A percentile compares a stretch with the other conserved stretches of the same genome.
These are phyloP conservation scores for Penstemon barbatus DNA, from an alignment of 257 asterid genomes.

Conservation along the genomic window DNA sequence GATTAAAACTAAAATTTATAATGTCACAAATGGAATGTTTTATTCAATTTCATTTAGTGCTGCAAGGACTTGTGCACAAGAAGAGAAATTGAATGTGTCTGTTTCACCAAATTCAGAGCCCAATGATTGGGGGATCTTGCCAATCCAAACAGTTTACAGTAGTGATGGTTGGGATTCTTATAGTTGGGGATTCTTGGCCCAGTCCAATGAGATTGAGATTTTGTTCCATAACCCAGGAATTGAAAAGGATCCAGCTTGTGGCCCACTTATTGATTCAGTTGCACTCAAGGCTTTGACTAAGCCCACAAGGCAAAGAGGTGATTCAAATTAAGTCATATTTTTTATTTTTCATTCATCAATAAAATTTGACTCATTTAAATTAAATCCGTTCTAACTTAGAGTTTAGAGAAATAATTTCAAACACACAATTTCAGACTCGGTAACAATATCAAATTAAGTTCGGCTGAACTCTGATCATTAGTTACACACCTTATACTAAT, in stretches of 20 bases:
- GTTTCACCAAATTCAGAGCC: slow-evolving; percentile 45
- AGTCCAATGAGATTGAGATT: slow-evolving; percentile 33
- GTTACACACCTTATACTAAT: too few relatives aligned
- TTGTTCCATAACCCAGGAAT: slow-evolving; percentile 44
- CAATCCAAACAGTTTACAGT: slow-evolving; percentile 51
- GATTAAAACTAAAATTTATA: slow-evolving; percentile 48
- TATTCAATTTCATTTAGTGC: slow-evolving; percentile 67
- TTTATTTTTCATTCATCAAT: too few relatives aligned
- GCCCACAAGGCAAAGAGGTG: slow-evolving; percentile 57
- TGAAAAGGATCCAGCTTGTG: slow-evolving; percentile 50
- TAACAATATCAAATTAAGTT: too few relatives aligned
- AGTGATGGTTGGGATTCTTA: slow-evolving; percentile 60
- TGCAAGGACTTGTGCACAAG: slow-evolving; percentile 81
- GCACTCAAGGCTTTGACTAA: slow-evolving; percentile 58
- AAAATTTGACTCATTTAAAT: too few relatives aligned
- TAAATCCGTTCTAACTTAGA: too few relatives aligned
- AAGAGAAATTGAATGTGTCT: slow-evolving; percentile 56
- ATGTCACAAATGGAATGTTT: slow-evolving; percentile 42
- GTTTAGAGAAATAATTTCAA: too few relatives aligned
- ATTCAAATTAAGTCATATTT: neutral
- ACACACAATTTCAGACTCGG: too few relatives aligned
- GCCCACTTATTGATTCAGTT: slow-evolving; percentile 74
- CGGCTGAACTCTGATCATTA: too few relatives aligned
- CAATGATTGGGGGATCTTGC: slow-evolving; percentile 43
- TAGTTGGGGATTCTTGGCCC: slow-evolving; percentile 46